Evolutionary conservation across 441 rosid genomes (phyloP).

Genomic region (Adansonia madagascariensis): DNA sequence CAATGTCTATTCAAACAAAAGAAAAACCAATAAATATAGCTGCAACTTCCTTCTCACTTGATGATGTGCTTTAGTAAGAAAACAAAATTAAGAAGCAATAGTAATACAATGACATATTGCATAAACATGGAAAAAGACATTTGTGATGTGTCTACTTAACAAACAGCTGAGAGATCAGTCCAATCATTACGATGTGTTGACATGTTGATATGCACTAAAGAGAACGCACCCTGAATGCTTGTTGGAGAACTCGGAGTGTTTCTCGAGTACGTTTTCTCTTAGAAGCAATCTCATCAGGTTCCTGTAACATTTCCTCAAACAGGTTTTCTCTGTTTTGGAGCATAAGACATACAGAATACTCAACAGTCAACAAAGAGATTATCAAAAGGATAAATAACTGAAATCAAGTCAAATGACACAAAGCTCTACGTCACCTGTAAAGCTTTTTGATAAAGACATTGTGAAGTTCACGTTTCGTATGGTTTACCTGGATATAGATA

Average conservation of each 20-base stretch:
- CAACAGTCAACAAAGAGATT: background rate
- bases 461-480: slow-evolving; percentile 83
- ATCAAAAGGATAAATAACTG: slow-evolving; percentile 1
- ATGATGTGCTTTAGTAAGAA: background rate
- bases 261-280: slow-evolving; percentile 91
- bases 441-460: slow-evolving; percentile 78
- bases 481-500: slow-evolving; percentile 64
- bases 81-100: background rate
- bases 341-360: slow-evolving; percentile 12
- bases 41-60: background rate
- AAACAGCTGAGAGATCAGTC: background rate
- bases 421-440: slow-evolving; percentile 44
- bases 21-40: background rate
- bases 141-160: background rate
- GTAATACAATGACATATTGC: background rate
- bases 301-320: slow-evolving; percentile 98
- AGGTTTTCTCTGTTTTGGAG: slow-evolving; percentile 79
- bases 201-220: slow-evolving; percentile 3
- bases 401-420: slow-evolving; percentile 3
- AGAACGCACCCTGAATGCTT: slow-evolving; percentile 82
- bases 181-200: background rate
- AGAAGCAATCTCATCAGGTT: slow-evolving; percentile 83
- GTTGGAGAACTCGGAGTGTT: slow-evolving; percentile 85
- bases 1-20: slow-evolving; percentile 60
- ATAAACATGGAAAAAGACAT: background rate